phyloP scores from a whole-genome alignment of 495 filamentous ascomycete genomes.

The Podospora bellae-mahoneyi region DNA sequence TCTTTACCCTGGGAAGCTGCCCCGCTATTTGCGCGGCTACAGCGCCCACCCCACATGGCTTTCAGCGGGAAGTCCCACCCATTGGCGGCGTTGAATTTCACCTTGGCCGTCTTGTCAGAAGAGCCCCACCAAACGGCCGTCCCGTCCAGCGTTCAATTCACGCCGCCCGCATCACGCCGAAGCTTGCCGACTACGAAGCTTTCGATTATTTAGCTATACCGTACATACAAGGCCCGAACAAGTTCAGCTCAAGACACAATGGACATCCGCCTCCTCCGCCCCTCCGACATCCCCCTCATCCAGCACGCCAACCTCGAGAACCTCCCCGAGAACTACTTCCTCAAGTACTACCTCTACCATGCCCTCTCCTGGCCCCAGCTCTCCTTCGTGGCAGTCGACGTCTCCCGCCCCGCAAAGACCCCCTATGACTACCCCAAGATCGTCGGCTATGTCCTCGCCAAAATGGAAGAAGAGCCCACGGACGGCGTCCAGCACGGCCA shows the following conservation, averaged over 20 bases:
- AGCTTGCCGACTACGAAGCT: background rate
- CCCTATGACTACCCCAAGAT: constrained; percentile 94
- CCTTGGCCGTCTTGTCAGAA: background rate
- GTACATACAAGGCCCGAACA: background rate
- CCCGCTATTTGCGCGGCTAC: constrained; percentile 37
- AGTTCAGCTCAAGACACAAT: constrained; percentile 38
- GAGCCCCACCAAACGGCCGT: constrained; percentile 8
- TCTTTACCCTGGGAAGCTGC: constrained; percentile 16
- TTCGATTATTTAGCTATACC: no score
- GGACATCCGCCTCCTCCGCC: constrained; percentile 73
- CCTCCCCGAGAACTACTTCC: constrained; percentile 98
- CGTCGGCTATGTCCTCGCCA: constrained; percentile 97
- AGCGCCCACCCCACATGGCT: constrained; percentile 12
- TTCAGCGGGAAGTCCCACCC: background rate
- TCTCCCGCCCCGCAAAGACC: constrained; percentile 66
- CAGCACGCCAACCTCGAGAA: constrained; percentile 99
- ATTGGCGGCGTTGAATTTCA: constrained; percentile 9
- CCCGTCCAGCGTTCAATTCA: background rate
- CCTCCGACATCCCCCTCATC: constrained; percentile 86
- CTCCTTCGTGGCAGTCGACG: constrained; percentile 92
- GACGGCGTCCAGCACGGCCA: constrained; percentile 93
- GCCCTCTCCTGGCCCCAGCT: constrained; percentile 96
- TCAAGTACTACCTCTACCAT: constrained; percentile 99
- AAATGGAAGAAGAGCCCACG: constrained; percentile 97
- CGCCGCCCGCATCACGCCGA: background rate